phyloP scores from a whole-genome alignment of 1,284 basidiomycete species.

The Cutaneotrichosporon dermatis region DNA sequence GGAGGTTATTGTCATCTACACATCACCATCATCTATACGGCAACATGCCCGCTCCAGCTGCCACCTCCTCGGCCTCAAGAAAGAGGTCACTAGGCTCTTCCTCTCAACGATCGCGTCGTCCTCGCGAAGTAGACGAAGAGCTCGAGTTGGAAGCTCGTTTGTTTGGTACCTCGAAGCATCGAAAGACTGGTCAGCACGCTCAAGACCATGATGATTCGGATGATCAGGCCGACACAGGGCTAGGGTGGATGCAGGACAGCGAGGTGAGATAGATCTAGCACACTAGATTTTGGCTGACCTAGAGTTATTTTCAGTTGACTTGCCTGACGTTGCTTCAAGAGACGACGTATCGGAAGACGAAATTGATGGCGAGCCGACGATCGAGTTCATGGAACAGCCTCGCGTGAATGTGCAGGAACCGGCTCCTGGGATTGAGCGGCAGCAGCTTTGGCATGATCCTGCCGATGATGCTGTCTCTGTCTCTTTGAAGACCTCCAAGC shows the following conservation, averaged over 20 bases:
- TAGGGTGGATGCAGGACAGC: conserved; percentile 40
- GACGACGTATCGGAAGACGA: conserved; percentile 33
- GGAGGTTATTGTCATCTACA: too few species aligned
- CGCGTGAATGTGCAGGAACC: background rate
- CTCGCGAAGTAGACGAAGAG: conserved; percentile 59
- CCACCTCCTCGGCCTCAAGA: too few species aligned
- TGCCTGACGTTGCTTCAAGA: conserved; percentile 16
- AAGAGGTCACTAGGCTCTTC: background rate
- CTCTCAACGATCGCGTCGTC: background rate
- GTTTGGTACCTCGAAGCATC: conserved; percentile 58
- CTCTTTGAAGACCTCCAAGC: conserved; percentile 61
- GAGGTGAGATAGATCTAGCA: conserved; percentile 25
- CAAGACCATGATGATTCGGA: too few species aligned
- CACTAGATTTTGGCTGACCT: background rate
- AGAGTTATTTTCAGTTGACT: conserved; percentile 45
- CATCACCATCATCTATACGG: too few species aligned
- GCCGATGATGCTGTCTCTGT: conserved; percentile 66
- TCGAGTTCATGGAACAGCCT: conserved; percentile 5
- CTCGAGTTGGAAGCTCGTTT: conserved; percentile 68
- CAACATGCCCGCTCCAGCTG: too few species aligned
- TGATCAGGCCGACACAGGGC: conserved; percentile 12
- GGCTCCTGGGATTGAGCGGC: conserved; percentile 10
- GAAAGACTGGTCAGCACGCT: conserved; percentile 17
- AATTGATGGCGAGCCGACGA: conserved; percentile 22
- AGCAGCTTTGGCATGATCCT: conserved; percentile 67